Percentiles rank a stretch among this genome's conserved stretches.
Evolutionary conservation across 495 filamentous ascomycete genomes (phyloP).

Genomic region (Penicillium longicatenatum): DNA sequence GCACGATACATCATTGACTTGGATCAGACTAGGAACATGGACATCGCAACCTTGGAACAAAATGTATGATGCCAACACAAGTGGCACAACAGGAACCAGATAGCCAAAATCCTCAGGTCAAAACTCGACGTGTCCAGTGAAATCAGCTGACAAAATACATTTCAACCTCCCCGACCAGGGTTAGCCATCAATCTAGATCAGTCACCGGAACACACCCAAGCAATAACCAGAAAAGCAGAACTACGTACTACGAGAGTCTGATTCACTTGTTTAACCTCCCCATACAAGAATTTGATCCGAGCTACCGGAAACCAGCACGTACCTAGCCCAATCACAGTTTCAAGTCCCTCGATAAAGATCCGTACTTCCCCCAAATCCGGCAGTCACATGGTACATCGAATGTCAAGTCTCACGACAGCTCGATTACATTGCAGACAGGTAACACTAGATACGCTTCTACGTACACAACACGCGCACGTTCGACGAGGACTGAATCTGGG

Average conservation of each 20-base stretch:
- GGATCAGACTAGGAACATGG: no score
- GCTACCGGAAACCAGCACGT: background rate
- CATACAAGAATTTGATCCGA: background rate
- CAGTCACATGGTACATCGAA: background rate
- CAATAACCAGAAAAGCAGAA: no score
- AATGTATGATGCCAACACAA: background rate
- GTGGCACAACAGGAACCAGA: constrained; percentile 1
- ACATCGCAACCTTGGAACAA: no score
- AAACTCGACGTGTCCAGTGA: background rate
- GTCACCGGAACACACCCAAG: no score
- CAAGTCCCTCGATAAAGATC: background rate
- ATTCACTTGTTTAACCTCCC: background rate
- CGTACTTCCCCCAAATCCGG: background rate
- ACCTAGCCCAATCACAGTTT: background rate
- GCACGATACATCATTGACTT: no score
- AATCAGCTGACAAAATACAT: background rate
- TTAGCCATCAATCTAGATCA: background rate
- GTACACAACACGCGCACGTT: background rate
- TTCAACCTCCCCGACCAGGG: background rate
- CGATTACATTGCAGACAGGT: constrained; percentile 1
- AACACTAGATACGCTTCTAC: background rate
- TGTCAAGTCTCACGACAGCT: constrained; percentile 1
- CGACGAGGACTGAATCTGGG: constrained; percentile 6
- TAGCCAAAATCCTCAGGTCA: background rate
- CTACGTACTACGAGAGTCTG: no score